These are phyloP conservation scores for Closterium sp. DNA, from an alignment of 139 green algal species.

Conservation along the genomic window DNA sequence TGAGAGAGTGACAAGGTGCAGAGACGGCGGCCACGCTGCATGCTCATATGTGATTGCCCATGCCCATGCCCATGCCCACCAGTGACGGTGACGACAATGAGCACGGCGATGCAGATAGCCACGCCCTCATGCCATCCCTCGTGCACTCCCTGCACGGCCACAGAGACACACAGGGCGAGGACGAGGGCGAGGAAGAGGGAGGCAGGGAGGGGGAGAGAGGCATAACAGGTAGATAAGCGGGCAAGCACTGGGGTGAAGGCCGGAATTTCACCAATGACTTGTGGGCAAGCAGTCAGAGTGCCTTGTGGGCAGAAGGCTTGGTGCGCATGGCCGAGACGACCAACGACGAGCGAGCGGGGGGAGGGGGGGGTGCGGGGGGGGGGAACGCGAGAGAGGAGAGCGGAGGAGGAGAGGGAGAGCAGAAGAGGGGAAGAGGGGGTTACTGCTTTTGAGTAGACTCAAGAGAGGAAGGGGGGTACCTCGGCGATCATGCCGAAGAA, in stretches of 20 bases:
- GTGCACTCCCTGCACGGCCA: constrained; percentile 50
- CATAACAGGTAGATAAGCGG: neutral
- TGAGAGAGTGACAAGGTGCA: neutral
- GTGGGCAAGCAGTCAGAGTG: too few relatives aligned
- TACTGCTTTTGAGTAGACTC: neutral
- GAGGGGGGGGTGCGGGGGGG: too few relatives aligned
- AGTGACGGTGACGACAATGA: constrained; percentile 35
- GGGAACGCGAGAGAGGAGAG: neutral
- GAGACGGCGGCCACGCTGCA: neutral
- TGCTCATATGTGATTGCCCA: neutral
- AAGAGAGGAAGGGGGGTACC: neutral
- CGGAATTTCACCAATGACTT: too few relatives aligned
- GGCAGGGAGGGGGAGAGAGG: neutral
- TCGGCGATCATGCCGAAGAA: neutral
- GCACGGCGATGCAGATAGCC: constrained; percentile 18
- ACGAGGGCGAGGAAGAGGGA: neutral
- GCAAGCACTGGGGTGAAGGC: too few relatives aligned
- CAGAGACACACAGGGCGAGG: neutral
- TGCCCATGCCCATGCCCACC: neutral
- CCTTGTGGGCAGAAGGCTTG: too few relatives aligned
- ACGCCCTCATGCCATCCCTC: constrained; percentile 39
- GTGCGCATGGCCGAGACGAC: too few relatives aligned
- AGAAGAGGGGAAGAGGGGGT: too few relatives aligned
- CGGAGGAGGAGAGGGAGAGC: neutral
- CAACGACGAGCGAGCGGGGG: too few relatives aligned